Conservation (phyloP, 495 filamentous ascomycete species). For the Penicilliopsis zonata region DNA sequence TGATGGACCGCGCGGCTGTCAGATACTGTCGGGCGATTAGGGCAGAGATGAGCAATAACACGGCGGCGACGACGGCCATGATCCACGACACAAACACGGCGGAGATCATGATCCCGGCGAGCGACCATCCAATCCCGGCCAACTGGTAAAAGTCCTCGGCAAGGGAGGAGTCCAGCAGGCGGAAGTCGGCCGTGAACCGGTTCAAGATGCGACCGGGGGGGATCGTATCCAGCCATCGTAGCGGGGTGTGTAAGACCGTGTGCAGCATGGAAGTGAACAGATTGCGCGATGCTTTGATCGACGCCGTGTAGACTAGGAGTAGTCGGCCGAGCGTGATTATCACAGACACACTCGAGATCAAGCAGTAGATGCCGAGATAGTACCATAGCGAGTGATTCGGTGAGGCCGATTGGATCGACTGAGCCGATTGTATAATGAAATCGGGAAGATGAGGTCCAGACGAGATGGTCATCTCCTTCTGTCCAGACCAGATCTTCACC, state of each 20-base stretch:
- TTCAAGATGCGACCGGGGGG: conserved; percentile 66
- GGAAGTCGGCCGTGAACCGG: conserved; percentile 65
- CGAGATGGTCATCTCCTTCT: conserved; percentile 6
- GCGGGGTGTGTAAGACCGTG: conserved; percentile 52
- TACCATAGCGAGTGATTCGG: conserved; percentile 21
- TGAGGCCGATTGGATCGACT: not conserved
- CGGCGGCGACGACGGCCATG: conserved; percentile 10
- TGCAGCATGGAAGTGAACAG: conserved; percentile 55
- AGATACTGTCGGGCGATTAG: conserved; percentile 48
- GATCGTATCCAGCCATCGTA: conserved; percentile 70
- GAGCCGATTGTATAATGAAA: not conserved
- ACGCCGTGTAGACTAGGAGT: conserved; percentile 42
- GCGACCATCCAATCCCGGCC: conserved; percentile 29
- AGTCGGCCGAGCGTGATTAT: conserved; percentile 45
- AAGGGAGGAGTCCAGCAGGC: conserved; percentile 51
- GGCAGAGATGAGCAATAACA: conserved; percentile 30
- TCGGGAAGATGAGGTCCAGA: conserved; percentile 1
- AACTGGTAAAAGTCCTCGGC: conserved; percentile 46
- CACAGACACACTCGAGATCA: conserved; percentile 41
- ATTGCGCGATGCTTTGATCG: conserved; percentile 46
- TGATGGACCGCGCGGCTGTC: conserved; percentile 54
- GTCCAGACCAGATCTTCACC: conserved; percentile 52
- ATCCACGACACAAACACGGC: conserved; percentile 17
- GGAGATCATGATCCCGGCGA: conserved; percentile 15
- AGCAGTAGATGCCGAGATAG: conserved; percentile 57